Evolutionary conservation across 257 asterid species (phyloP), one percentile per base, ranked within the genome.

Genomic region (Capsicum baccatum): DNA sequence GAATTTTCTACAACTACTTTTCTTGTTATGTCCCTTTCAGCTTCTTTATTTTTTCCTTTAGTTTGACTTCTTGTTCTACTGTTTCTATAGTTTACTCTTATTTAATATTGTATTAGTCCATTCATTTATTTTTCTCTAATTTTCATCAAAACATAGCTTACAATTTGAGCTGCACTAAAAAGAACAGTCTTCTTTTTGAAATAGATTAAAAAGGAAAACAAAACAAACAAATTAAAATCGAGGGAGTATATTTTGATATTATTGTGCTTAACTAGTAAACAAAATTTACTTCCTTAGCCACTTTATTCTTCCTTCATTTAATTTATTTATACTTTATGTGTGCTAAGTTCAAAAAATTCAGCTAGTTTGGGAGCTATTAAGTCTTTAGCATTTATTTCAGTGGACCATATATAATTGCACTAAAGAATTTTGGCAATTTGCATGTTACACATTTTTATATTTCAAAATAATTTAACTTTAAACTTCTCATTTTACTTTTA

Each of bases 361-460:
- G 59, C 80, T 19, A 13, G 33, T 26, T 26, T 26, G 33, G 33
- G 33, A 26, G 1, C 33, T 26, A 26, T 1, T 26, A 26, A 26
- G 33, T 26, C 33, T 26, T 26, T 26, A 26, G 47, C 62, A 50
- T 47, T 74, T 56, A 52, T 21, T 74, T 21, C 21, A 74, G 80
- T 47, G 80, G 80, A 17, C 59, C 59, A 73, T 48, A 19, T 26
- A 26, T 73, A 50, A 50, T 7, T 74, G 62, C 81, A 74, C 57
- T 4, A 6, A 74, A 50, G 21, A 50, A 12, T 74, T 74, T 21
- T 74, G 3, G 44, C 62, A 19, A 73, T 19, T 48, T 16, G 48
- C 5, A 7, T 2, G 0, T 63, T 63, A 21, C 8, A 21, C 2
- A 63, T 21, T 21, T 63, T 21, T 63, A 63, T 63, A 11, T 21